Base-by-base conservation (phyloP, 192 early-diverging fungal genomes). In the Coemansia sp. region DNA sequence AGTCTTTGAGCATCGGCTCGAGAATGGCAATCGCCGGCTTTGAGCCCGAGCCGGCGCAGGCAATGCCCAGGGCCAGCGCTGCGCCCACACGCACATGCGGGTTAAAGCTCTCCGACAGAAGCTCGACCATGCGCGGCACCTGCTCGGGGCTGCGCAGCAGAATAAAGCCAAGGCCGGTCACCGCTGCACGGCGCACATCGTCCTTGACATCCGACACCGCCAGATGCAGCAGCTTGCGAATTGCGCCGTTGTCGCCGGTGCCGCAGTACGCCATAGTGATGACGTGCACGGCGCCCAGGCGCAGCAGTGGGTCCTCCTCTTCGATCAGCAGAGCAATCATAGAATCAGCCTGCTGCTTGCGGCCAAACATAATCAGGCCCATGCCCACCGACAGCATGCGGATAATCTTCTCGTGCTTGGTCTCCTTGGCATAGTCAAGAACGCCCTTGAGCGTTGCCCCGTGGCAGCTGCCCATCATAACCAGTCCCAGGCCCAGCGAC, bases 361-460 rank as follows among this genome's bases (percentile, higher is more conserved):
- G 88, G 14, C 94, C 97, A 75, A 95, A 99, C 95, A 98, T 96
- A 17, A 99, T 89, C 56, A 99, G 71, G 0, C 95, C 87, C 54
- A 99, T 91, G 52, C 97, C 96, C 23, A 97, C 84, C 8, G 96
- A 90, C 60, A 98, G 78, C 50, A 95, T 94, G 36, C 97, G 92
- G 59, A 99, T 98, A 64, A 98, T 99, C 84, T 99, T 99, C 68
- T 99, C 97, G 80, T 99, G 97, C 73, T 94, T 93, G 5, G 97
- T 99, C 62, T 98, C 96, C 64, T 93, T 93, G 14, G 97, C 97
- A 65, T 99, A 99, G 66, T 92, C 89, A 28, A 98, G 81, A 95
- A 99, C 97, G 60, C 96, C 95, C 40, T 90, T 91, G 58, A 99
- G 75, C 5, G 90, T 91, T 48, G 85, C 84, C 37, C 86, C 70